Evolutionary conservation across 495 filamentous ascomycete species (phyloP).

Genomic region (Penicillium malachiteum): DNA sequence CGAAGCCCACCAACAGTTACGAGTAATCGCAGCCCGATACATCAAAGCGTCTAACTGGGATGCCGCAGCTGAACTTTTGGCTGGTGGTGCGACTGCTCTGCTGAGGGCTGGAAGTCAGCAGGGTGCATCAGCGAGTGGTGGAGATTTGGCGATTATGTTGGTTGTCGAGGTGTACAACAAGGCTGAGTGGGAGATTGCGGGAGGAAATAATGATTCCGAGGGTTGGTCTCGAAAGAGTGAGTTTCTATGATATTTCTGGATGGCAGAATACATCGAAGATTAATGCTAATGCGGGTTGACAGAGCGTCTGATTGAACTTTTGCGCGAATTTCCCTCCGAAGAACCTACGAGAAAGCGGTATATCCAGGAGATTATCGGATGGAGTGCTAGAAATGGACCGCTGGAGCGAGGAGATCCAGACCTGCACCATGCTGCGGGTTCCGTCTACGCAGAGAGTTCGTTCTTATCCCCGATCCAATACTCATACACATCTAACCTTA

Average conservation of each 20-base stretch:
- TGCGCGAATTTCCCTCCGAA: conserved; percentile 75
- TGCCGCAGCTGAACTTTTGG: conserved; percentile 83
- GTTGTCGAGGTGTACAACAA: conserved; percentile 87
- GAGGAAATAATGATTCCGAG: conserved; percentile 46
- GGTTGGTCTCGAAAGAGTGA: conserved; percentile 45
- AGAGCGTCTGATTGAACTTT: conserved; percentile 59
- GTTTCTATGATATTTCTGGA: conserved; percentile 5
- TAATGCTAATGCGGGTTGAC: conserved; percentile 1
- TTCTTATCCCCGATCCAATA: background rate
- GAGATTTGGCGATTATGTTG: conserved; percentile 81
- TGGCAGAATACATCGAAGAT: background rate
- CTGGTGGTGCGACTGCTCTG: conserved; percentile 77
- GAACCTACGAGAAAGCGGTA: conserved; percentile 92
- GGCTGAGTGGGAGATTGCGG: conserved; percentile 69
- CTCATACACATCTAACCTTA: conserved; percentile 12
- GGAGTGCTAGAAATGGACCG: conserved; percentile 81
- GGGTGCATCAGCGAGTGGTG: conserved; percentile 76
- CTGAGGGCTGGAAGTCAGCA: conserved; percentile 77
- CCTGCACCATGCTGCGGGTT: conserved; percentile 88
- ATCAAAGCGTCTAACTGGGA: conserved; percentile 78
- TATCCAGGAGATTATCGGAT: conserved; percentile 83
- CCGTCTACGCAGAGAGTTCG: conserved; percentile 76
- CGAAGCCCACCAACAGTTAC: conserved; percentile 96
- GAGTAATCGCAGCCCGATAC: conserved; percentile 89
- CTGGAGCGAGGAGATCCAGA: conserved; percentile 93